These are phyloP conservation scores for Fragilaria crotonensis DNA, from an alignment of 108 stramenopile species.

Conservation along the genomic window DNA sequence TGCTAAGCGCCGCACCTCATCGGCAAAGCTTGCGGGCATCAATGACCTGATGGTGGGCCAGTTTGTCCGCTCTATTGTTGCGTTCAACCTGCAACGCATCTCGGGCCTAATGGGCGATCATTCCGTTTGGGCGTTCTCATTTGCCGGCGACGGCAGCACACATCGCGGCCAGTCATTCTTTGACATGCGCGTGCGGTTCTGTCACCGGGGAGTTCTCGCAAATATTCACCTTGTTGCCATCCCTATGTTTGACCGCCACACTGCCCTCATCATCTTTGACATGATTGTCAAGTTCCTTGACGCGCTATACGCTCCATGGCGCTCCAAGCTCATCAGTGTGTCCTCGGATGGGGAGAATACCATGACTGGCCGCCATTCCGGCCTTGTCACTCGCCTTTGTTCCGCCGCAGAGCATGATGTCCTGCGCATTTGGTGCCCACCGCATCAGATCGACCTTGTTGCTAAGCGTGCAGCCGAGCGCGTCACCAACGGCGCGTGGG, in stretches of 20 bases:
- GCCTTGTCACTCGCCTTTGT: not conserved
- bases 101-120: not conserved
- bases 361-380: not conserved
- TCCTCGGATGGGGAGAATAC: not conserved
- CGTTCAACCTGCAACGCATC: not conserved
- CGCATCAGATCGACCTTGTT: not conserved
- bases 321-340: not conserved
- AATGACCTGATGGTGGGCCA: not conserved
- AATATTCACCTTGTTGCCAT: not conserved
- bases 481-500: too few species aligned
- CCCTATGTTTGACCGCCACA: not conserved
- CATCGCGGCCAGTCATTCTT: not conserved
- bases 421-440: not conserved
- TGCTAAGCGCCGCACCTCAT: not conserved
- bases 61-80: not conserved
- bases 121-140: not conserved
- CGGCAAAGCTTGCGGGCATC: not conserved
- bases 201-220: not conserved
- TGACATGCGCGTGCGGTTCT: not conserved
- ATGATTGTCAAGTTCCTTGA: not conserved
- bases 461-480: too few species aligned
- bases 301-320: not conserved
- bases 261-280: not conserved
- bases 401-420: not conserved
- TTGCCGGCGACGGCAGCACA: not conserved